Evolutionary conservation across 305 asterid species (phyloP), one percentile per base, ranked within the genome.

Genomic region (Fraxinus nigra): DNA sequence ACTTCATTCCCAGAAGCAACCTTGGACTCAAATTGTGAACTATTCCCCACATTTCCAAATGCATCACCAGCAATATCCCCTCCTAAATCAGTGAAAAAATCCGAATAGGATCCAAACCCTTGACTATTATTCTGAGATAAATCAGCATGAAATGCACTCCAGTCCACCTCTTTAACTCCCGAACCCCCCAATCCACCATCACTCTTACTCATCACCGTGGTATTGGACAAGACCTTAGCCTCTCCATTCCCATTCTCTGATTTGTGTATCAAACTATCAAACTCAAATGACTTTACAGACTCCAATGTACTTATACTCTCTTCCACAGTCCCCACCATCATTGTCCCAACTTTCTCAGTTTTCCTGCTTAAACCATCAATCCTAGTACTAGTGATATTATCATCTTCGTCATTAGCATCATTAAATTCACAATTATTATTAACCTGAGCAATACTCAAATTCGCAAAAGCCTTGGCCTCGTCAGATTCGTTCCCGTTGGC

Each of bases 51-150:
- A 77, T 77, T 87, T 77, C 86, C 91, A 18, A 72, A 82, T 37
- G 88, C 90, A 84, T 86, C 93, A 69, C 84, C 91, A 2, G 78
- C 86, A 80, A 85, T 85, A 61, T 82, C 92, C 34, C 85, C 95
- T 30, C 81, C 93, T 79, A 94, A 86, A 80, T 89, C 93, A 6
- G 86, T 86, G 85, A 94, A 90, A 87, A 95, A 95, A 83, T 95
- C 95, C 0, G 97, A 89, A 83, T 87, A 92, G 14, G 98, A 93
- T 76, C 98, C 98, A 72, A 92, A 93, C 74, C 91, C 98, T 76
- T 85, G 86, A 63, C 82, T 84, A 86, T 83, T 90, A 79, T 86
- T 92, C 78, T 86, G 82, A 79, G 80, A 79, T 18, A 81, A 77
- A 78, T 80, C 76, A 24, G 91, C 61, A 80, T 76, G 51, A 65